These are phyloP conservation scores for Taphrina wiesneri DNA, from an alignment of 1,139 yeast species.

Conservation along the genomic window DNA sequence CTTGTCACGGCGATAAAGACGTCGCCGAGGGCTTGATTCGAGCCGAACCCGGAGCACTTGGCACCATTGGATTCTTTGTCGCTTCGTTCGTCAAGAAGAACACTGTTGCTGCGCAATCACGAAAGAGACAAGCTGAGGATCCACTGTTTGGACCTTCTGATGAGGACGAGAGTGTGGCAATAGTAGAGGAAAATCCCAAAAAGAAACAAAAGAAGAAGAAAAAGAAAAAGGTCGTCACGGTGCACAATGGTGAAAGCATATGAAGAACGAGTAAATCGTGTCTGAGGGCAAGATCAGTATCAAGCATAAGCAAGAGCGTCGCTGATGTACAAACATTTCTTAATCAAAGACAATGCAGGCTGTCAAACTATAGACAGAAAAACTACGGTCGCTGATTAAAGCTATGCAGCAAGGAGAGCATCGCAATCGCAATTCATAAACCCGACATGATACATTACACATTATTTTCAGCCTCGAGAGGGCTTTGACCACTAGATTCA, in stretches of 20 bases:
- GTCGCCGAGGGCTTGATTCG: constrained; percentile 86
- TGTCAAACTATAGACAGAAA: background rate
- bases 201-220: constrained; percentile 11
- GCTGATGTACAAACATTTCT: background rate
- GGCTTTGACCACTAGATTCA: background rate
- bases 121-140: background rate
- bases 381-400: background rate
- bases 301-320: background rate
- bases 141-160: background rate
- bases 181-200: background rate
- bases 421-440: background rate
- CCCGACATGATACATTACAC: background rate
- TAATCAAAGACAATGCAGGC: background rate
- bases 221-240: constrained; percentile 1
- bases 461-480: too few relatives aligned
- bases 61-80: constrained; percentile 97
- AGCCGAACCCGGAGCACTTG: constrained; percentile 80
- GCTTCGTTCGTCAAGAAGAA: constrained; percentile 60
- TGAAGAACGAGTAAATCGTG: too few relatives aligned
- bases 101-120: background rate
- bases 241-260: background rate
- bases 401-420: background rate
- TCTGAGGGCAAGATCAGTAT: background rate
- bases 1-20: constrained; percentile 42
- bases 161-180: background rate